Base-by-base conservation (phyloP, 106 monocot genomes). In the Apostasia ramifera region DNA sequence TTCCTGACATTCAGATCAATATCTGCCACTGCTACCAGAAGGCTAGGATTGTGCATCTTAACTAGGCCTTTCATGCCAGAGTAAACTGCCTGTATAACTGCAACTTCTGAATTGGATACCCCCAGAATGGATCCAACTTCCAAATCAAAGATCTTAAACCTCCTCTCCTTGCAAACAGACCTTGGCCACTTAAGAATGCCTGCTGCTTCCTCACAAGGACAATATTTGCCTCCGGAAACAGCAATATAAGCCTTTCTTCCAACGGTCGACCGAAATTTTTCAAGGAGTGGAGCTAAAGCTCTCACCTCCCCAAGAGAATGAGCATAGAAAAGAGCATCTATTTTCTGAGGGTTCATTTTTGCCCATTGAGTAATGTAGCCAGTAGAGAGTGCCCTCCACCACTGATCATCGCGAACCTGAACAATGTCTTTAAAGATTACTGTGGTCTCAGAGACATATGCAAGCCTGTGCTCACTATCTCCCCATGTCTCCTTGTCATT, bases 311-410 rank as follows among this genome's bases (percentile, higher is more conserved):
- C 72, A 0, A 85, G 56, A 1, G 97, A 92, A 49, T 97, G 92
- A 37, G 92, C 89, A 66, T 92, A 97, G 84, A 97, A 97, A 11
- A 97, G 82, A 9, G 84, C 97, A 68, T 97, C 97, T 4, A 92
- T 83, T 67, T 89, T 89, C 66, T 97, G 97, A 45, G 92, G 92
- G 73, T 97, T 4, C 92, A 97, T 97, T n/a, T 87, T 85, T 0
- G 97, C 97, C 97, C 97, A 97, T 49, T 87, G 97, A 51, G 97
- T 97, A 63, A 97, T 67, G 68, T 92, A 97, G 4, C 97, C 97
- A 0, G 79, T 76, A 40, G 92, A 82, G 13, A 97, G 77, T 26
- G 97, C 89, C 43, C 75, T 84, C 97, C 97, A 97, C 97, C 97
- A 97, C 69, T 97, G 97, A 51, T 97, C 89, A 42, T 97, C 97